Evolutionary conservation across 371 early-diverging fungal species (phyloP), one percentile per base, ranked within the genome.

Genomic region (Circinella umbellata): DNA sequence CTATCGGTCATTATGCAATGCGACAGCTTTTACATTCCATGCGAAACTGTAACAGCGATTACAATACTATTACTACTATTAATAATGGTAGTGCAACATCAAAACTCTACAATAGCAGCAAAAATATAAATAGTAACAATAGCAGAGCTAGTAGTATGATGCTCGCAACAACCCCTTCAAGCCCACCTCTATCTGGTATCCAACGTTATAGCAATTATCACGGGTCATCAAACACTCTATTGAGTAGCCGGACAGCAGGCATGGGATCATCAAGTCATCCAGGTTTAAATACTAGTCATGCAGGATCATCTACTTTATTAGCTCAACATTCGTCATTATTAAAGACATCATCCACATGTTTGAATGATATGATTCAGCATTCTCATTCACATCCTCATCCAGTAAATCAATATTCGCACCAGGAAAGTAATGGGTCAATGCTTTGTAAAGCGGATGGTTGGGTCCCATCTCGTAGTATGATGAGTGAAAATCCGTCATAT

Each of bases 1-100:
- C 78, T 0, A 70, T 81, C 8, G 79, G 73, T 8, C 55, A 74
- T 4, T 77, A 74, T 68, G 82, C 79, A 0, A 79, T 81, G 82
- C 57, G 82, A 53, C 78, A 79, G 10, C 71, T 81, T 7, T 39
- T 81, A 13, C 66, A 66, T 27, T 15, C 66, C 0, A 69, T 55
- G 57, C 38, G 53, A 36, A 37, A 27, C 27, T 2, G 2, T 27
- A 27, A 27, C 27, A 27, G 27, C 27, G 27, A 27, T 27, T 27
- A 27, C 27, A 27, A 27, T 27, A 27, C 27, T 27, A 27, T 27
- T 27, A 27, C 27, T 27, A 27, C 27, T 27, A 27, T 27, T 27
- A 27, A 46, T 14, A 61, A 61, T 42, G 42, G 42, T 42, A 42
- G 42, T 42, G 11, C 42, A 11, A 9, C 11, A 42, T 9, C 42